Evolutionary conservation across 176 grass and related monocot species (phyloP).

Genomic region (Triticum aestivum): IWGSC_CS_RefSeq_v2.1 NC_057809.1:467083925-467084424

Average conservation of each 20-base stretch:
- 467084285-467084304: slow-evolving; percentile 6
- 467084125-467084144: not conserved
- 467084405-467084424: slow-evolving; percentile 64
- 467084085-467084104: slow-evolving; percentile 25
- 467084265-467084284: slow-evolving; percentile 31
- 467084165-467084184: slow-evolving; percentile 57
- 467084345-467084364: slow-evolving; percentile 37
- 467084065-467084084: not conserved
- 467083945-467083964: not conserved
- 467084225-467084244: slow-evolving; percentile 13
- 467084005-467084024: not conserved
- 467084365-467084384: slow-evolving; percentile 39
- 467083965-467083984: slow-evolving; percentile 17
- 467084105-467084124: not conserved
- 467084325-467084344: slow-evolving; percentile 44
- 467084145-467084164: slow-evolving; percentile 52
- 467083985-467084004: not conserved
- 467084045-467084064: not conserved
- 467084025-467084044: no score
- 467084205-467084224: slow-evolving; percentile 23
- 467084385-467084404: slow-evolving; percentile 35
- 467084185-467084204: slow-evolving; percentile 40
- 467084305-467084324: not conserved
- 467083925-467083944: slow-evolving; percentile 53
- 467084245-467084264: slow-evolving; percentile 24